Conservation (phyloP, 108 stramenopile genomes). For the Chaetoceros muelleri region DNA sequence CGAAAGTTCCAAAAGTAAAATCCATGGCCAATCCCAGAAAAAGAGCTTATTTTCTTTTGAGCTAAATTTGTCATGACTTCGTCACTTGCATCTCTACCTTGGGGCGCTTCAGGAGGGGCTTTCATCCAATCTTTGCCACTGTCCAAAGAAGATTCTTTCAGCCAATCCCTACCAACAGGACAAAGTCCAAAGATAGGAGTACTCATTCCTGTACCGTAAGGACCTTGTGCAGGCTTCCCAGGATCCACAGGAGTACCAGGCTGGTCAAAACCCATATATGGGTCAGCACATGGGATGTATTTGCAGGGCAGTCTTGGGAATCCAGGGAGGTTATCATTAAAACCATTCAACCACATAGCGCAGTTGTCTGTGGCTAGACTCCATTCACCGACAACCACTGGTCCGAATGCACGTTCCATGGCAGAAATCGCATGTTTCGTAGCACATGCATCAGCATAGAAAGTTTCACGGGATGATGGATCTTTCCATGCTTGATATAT, state of each 20-base stretch:
- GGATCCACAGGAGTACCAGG: slow-evolving; percentile 83
- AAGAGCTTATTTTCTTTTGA: slow-evolving; percentile 73
- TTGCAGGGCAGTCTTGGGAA: slow-evolving; percentile 53
- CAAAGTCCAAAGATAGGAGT: slow-evolving; percentile 67
- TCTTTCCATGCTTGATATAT: slow-evolving; percentile 90
- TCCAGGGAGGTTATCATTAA: slow-evolving; percentile 82
- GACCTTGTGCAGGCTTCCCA: slow-evolving; percentile 61
- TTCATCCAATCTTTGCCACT: slow-evolving; percentile 52
- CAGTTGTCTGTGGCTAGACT: slow-evolving; percentile 88
- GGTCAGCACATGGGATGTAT: slow-evolving; percentile 53
- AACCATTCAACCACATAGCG: slow-evolving; percentile 93
- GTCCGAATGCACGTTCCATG: slow-evolving; percentile 80
- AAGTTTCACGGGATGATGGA: slow-evolving; percentile 61
- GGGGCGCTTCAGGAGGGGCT: slow-evolving; percentile 59
- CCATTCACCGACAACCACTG: slow-evolving; percentile 90
- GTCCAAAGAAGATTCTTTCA: slow-evolving; percentile 47
- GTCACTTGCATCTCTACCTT: slow-evolving; percentile 59
- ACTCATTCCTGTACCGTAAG: slow-evolving; percentile 81
- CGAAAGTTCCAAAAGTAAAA: slow-evolving; percentile 92
- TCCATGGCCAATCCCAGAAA: slow-evolving; percentile 74
- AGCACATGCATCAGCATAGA: slow-evolving; percentile 74
- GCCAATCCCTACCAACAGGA: slow-evolving; percentile 74
- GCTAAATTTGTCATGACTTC: slow-evolving; percentile 69
- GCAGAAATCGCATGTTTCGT: slow-evolving; percentile 50
- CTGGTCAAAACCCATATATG: slow-evolving; percentile 81